Evolutionary conservation across 2,329 filamentous ascomycete species (phyloP).

Genomic region (Emmonsia crescens): DNA sequence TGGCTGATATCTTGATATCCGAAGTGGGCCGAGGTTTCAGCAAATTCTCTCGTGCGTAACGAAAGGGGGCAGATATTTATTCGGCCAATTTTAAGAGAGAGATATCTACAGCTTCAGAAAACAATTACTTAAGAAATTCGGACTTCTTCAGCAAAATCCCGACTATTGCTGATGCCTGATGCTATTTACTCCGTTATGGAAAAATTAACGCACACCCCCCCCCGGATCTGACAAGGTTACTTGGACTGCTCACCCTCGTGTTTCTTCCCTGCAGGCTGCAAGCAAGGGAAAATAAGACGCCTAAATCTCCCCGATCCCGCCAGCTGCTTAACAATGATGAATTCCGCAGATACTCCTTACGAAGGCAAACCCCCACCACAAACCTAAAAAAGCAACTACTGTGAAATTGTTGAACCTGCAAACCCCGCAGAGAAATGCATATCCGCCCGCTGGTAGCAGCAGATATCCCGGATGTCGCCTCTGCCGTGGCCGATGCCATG

Average conservation of each 20-base stretch:
- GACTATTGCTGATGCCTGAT: neutral
- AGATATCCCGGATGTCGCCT: slow-evolving; percentile 13
- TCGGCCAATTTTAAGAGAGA: neutral
- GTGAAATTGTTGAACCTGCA: neutral
- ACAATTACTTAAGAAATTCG: too few species aligned
- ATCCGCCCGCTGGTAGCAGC: slow-evolving; percentile 10
- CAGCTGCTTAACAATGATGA: neutral
- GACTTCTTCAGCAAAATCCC: neutral
- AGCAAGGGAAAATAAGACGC: too few species aligned
- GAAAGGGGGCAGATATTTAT: neutral
- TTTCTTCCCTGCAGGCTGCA: neutral
- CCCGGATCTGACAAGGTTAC: too few species aligned
- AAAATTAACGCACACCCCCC: too few species aligned
- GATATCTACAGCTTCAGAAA: neutral
- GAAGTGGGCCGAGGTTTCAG: neutral
- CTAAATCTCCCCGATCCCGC: too few species aligned
- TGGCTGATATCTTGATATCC: too few species aligned
- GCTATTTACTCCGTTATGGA: neutral
- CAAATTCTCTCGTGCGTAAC: neutral
- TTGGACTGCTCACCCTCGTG: neutral
- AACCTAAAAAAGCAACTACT: neutral
- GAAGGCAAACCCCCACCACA: neutral
- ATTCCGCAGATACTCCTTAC: neutral
- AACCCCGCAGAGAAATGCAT: slow-evolving; percentile 9
- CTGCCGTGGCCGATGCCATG: slow-evolving; percentile 12